Evolutionary conservation across 345 rosid species (phyloP).

Genomic region (Barbarea vulgaris): DNA sequence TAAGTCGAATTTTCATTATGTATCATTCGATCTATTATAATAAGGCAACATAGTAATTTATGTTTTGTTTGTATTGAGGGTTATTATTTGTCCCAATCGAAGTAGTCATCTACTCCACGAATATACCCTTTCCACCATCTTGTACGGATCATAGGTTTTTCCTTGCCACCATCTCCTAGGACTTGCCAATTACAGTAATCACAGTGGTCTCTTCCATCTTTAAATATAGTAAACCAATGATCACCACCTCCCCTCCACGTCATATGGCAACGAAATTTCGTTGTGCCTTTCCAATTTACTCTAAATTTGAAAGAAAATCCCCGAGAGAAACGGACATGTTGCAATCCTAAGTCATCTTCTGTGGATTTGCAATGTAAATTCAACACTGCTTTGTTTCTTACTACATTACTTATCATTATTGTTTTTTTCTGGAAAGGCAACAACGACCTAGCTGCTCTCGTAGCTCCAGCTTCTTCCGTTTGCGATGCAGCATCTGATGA

Average conservation of each 20-base stretch:
- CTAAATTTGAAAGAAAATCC: neutral
- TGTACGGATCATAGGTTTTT: neutral
- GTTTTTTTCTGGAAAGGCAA: conserved; percentile 22
- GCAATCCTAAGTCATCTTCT: conserved; percentile 7
- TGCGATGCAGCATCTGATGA: conserved; percentile 16
- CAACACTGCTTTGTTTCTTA: neutral
- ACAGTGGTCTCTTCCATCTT: neutral
- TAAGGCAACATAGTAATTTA: neutral
- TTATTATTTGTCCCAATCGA: conserved; percentile 12
- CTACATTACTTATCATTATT: neutral
- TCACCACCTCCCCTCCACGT: conserved; percentile 23
- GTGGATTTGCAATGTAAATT: conserved; percentile 16
- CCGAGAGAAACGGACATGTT: neutral
- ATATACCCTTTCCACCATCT: neutral
- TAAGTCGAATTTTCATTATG: neutral
- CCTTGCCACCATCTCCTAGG: neutral
- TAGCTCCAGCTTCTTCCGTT: neutral
- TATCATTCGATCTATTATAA: neutral
- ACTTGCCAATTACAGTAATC: neutral
- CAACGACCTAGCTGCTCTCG: neutral
- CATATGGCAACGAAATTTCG: conserved; percentile 9
- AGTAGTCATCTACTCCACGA: neutral
- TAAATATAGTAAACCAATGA: conserved; percentile 14
- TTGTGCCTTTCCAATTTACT: conserved; percentile 16
- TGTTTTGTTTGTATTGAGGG: neutral